Conservation (phyloP, 2,329 filamentous ascomycete genomes). For the Penicillium fuscoglaucum region DNA sequence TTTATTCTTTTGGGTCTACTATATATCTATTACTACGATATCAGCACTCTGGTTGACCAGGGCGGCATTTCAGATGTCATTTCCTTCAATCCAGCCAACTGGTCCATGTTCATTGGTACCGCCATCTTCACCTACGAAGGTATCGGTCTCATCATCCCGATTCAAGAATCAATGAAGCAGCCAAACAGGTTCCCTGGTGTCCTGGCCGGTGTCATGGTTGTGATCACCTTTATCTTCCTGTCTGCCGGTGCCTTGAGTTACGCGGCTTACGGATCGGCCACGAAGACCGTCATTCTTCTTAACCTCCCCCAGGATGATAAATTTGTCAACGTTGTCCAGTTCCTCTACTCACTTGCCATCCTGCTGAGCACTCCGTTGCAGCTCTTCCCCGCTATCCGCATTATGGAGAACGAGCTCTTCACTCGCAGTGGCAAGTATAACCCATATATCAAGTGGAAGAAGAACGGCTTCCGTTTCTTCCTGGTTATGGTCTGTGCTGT, state of each 20-base stretch:
- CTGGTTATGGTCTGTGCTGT: constrained; percentile 82
- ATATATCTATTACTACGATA: constrained; percentile 94
- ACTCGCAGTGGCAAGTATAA: constrained; percentile 96
- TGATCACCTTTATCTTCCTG: constrained; percentile 88
- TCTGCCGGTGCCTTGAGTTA: constrained; percentile 92
- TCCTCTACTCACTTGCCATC: constrained; percentile 97
- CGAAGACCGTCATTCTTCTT: constrained; percentile 92
- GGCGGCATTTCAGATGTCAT: constrained; percentile 81
- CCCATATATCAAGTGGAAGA: constrained; percentile 98
- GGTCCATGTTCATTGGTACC: constrained; percentile 97
- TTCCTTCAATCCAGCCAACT: constrained; percentile 85
- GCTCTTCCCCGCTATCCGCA: constrained; percentile 96
- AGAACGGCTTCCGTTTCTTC: constrained; percentile 94
- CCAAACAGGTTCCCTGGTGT: constrained; percentile 89
- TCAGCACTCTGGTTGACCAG: constrained; percentile 74
- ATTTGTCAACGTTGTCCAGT: constrained; percentile 92
- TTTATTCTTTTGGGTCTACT: constrained; percentile 92
- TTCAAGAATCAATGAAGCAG: constrained; percentile 94
- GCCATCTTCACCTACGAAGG: constrained; percentile 99
- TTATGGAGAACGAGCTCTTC: constrained; percentile 91
- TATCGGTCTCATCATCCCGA: constrained; percentile 95
- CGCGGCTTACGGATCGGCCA: constrained; percentile 90
- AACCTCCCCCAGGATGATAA: constrained; percentile 96
- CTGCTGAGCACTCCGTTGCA: constrained; percentile 91
- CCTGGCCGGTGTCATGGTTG: constrained; percentile 86